Evolutionary conservation across 225 moss, liverwort and hornwort species (phyloP).

Genomic region (Bryum argenteum): DNA sequence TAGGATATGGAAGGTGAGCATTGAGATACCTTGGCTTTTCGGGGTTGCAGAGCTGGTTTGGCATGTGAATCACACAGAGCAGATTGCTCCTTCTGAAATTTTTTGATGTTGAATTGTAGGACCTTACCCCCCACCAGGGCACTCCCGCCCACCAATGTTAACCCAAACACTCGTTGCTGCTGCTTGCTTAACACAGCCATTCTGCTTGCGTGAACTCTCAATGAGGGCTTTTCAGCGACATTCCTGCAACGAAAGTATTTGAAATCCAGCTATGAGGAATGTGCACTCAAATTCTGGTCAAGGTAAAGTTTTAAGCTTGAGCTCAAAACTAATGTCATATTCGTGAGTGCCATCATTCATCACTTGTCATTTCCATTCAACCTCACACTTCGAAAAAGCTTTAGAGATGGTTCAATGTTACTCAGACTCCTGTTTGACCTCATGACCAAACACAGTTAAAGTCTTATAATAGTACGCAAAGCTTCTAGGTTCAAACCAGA

Average conservation of each 20-base stretch:
- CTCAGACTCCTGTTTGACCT: no score
- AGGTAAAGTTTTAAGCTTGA: no score
- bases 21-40: constrained; percentile 46
- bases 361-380: no score
- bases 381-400: no score
- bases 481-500: no score
- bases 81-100: constrained; percentile 45
- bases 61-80: constrained; percentile 35
- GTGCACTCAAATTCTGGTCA: no score
- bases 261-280: not conserved
- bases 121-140: constrained; percentile 43
- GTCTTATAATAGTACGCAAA: no score
- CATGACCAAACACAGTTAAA: no score
- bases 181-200: constrained; percentile 57
- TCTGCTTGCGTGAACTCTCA: constrained; percentile 5
- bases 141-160: constrained; percentile 45
- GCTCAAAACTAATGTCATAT: no score
- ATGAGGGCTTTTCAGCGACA: not conserved
- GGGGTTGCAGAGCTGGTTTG: constrained; percentile 34
- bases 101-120: constrained; percentile 37
- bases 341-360: no score
- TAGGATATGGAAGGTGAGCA: no score
- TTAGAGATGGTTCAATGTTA: no score
- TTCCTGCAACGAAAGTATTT: constrained; percentile 8
- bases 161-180: constrained; percentile 37